phyloP scores from a whole-genome alignment of 495 filamentous ascomycete genomes.

The Penicillium daleae region DNA sequence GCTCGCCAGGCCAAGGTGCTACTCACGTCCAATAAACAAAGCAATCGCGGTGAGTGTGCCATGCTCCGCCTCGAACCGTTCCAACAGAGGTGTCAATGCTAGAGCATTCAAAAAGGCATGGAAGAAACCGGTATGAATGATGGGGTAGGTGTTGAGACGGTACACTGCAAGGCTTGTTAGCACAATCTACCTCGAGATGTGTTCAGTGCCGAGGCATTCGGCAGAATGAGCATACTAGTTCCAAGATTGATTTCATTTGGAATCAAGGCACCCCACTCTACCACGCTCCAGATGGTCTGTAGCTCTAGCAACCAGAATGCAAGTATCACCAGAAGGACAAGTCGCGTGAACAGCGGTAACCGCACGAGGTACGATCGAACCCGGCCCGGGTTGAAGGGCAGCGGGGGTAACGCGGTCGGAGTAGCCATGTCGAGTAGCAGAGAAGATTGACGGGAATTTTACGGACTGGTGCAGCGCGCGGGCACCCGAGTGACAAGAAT shows the following conservation, averaged over 20 bases:
- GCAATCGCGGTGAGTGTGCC: conserved; percentile 84
- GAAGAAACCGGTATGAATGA: conserved; percentile 80
- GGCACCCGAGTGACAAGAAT: not conserved
- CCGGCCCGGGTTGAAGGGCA: conserved; percentile 54
- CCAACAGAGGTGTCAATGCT: conserved; percentile 79
- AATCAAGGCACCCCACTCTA: conserved; percentile 75
- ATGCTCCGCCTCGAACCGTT: conserved; percentile 91
- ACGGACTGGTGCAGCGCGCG: not conserved
- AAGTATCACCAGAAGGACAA: conserved; percentile 68
- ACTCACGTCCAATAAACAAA: conserved; percentile 88
- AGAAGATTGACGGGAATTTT: not conserved
- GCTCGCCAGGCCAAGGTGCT: not conserved
- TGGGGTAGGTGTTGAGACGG: conserved; percentile 87
- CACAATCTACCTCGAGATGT: not conserved
- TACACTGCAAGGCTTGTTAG: conserved; percentile 67
- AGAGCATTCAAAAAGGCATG: conserved; percentile 80
- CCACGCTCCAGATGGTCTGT: conserved; percentile 67
- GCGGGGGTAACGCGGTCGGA: conserved; percentile 44
- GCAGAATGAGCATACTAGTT: conserved; percentile 64
- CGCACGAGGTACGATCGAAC: conserved; percentile 75
- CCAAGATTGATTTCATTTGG: conserved; percentile 72
- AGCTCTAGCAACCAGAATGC: conserved; percentile 69
- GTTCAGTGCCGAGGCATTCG: not conserved
- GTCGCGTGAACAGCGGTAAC: conserved; percentile 84
- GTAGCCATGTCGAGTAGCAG: conserved; percentile 38